Evolutionary conservation across 208 protist species (phyloP).

Genomic region (Acanthamoeba triangularis): DNA sequence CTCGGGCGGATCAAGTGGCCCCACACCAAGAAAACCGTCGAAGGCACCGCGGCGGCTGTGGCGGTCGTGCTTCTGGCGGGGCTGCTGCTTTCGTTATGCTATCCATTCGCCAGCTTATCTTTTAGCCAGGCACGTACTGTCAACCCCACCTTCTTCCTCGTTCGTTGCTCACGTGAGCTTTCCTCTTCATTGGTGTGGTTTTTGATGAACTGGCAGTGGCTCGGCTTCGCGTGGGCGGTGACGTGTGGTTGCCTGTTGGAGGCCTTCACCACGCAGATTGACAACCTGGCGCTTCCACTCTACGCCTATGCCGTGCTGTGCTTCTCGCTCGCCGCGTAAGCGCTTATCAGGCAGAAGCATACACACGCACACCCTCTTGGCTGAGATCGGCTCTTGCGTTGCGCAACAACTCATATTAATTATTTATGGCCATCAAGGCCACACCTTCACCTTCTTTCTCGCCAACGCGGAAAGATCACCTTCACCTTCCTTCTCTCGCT

Average conservation of each 20-base stretch:
- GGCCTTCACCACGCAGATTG: constrained; percentile 68
- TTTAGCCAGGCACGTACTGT: background rate
- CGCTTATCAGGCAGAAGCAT: too few species aligned
- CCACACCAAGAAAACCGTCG: constrained; percentile 64
- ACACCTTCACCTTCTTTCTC: too few species aligned
- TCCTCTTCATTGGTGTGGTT: background rate
- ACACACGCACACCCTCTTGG: too few species aligned
- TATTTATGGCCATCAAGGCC: too few species aligned
- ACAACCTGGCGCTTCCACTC: constrained; percentile 54
- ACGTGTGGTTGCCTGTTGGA: constrained; percentile 18
- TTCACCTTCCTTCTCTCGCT: too few species aligned
- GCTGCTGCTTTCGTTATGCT: background rate
- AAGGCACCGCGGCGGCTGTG: constrained; percentile 2
- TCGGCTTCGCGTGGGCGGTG: constrained; percentile 17
- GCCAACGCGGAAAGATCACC: too few species aligned
- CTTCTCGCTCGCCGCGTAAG: background rate
- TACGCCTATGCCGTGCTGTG: constrained; percentile 37
- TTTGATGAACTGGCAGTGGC: background rate
- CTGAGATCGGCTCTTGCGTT: too few species aligned
- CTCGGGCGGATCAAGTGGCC: constrained; percentile 23
- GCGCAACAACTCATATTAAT: too few species aligned
- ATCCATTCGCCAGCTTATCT: background rate
- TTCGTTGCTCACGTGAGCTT: background rate
- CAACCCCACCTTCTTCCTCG: background rate
- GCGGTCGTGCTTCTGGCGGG: background rate